A percentile compares a stretch with the other conserved stretches of the same genome.
Evolutionary conservation across 129 eudicot genomes (phyloP).

Genomic region (Flaveria trinervia): DNA sequence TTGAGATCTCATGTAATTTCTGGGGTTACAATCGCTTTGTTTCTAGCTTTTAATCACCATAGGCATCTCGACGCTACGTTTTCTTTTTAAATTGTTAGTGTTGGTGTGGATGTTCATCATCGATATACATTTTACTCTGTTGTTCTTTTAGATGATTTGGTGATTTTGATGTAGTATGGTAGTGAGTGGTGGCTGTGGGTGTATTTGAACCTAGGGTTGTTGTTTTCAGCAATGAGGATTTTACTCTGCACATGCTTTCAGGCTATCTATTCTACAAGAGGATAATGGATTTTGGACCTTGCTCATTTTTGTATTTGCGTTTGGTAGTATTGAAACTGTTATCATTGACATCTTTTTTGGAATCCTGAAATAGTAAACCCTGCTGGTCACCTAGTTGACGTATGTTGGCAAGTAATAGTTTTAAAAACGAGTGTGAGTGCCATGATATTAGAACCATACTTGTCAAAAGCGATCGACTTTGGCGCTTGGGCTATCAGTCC

Average conservation of each 20-base stretch:
- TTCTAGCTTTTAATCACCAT: not conserved
- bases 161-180: not conserved
- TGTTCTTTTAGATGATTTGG: not conserved
- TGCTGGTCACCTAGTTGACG: not conserved
- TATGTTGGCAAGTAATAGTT: not conserved
- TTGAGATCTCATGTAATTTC: not conserved
- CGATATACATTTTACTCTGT: not conserved
- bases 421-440: not conserved
- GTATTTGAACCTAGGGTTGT: not conserved
- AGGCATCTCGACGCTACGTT: too few species aligned
- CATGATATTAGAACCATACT: not conserved
- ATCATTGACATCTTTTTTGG: too few species aligned
- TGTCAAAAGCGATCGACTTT: too few species aligned
- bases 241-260: not conserved
- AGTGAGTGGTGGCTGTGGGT: not conserved
- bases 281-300: not conserved
- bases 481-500: too few species aligned
- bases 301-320: not conserved
- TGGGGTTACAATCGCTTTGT: not conserved
- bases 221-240: not conserved
- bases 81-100: not conserved
- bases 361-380: not conserved
- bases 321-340: conserved; percentile 17
- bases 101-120: not conserved
- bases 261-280: conserved; percentile 9